Evolutionary conservation across 2,329 filamentous ascomycete genomes (phyloP), one percentile per base, ranked within the genome.

Genomic region (Alternaria viburni): DNA sequence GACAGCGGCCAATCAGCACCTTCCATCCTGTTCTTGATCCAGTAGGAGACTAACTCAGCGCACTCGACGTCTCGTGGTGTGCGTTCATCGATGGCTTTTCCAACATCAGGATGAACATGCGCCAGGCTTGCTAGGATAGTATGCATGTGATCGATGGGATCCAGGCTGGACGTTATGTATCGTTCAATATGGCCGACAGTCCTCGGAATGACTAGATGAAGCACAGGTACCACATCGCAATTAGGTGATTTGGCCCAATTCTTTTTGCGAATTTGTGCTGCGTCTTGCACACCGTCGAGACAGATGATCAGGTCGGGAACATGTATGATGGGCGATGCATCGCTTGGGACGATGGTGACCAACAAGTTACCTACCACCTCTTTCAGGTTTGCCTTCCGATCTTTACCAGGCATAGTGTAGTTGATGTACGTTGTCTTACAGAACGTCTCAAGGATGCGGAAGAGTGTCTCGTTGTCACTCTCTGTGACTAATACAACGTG

Each of bases 101-200:
- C 67, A 75, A 77, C 62, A 44, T 74, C 69, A 3, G 41, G 43
- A 9, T 71, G 69, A 10, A 80, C 67, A 50, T 80, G 74, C 3
- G 74, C 69, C 12, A 81, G 67, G n/a, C 76, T 77, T 17, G 75
- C 77, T 2, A 83, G 54, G 3, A 82, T 74, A 4, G 80, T 76
- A 32, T 78, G 76, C 17, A 81, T 63, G 6, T 74, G 74, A 7
- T 74, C 67, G 9, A 61, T 61, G 8, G 62, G 55, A 13, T 70
- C 61, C 8, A 73, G 28, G 2, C 62, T 64, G 11, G 66, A 23
- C 4, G 69, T 65, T 6, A 84, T 60, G 54, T 80, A 83, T 10
- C 75, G 75, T 57, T 83, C 78, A 52, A 84, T 78, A 65, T 85
- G 83, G 58, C 83, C 81, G 5, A 83, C 69, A 0, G 81, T 77